These are phyloP conservation scores for Porcisia deanei DNA, from an alignment of 208 protist species.

Conservation along the genomic window DNA sequence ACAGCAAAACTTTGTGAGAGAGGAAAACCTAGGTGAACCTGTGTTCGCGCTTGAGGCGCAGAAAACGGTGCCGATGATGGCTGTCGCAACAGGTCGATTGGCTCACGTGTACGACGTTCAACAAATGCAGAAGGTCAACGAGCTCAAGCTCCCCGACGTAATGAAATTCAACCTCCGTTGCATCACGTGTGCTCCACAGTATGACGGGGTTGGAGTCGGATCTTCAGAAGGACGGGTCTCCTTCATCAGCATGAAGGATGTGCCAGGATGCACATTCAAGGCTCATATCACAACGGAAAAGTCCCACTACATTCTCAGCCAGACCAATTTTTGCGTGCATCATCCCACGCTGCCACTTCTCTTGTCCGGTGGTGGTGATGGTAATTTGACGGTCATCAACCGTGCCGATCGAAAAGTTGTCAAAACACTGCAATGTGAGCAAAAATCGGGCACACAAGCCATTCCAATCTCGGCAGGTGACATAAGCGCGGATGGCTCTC, in stretches of 20 bases:
- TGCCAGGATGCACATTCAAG: conserved; percentile 66
- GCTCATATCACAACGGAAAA: conserved; percentile 51
- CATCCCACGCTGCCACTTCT: conserved; percentile 46
- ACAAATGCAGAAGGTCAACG: conserved; percentile 53
- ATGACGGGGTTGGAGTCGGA: conserved; percentile 66
- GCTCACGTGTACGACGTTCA: conserved; percentile 71
- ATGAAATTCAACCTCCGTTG: conserved; percentile 75
- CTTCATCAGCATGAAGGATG: conserved; percentile 47
- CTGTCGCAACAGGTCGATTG: conserved; percentile 61
- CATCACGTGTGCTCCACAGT: conserved; percentile 62
- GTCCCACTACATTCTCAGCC: conserved; percentile 46
- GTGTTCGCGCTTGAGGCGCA: conserved; percentile 79
- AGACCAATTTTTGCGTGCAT: conserved; percentile 78
- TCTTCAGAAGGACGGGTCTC: conserved; percentile 77
- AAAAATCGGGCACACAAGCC: conserved; percentile 37
- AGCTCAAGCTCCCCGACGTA: conserved; percentile 47
- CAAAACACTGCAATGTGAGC: conserved; percentile 30
- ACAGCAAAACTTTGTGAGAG: conserved; percentile 57
- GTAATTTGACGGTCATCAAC: conserved; percentile 48
- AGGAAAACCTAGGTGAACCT: conserved; percentile 72
- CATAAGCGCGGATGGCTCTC: conserved; percentile 53
- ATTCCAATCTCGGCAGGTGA: conserved; percentile 80
- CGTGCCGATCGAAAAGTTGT: conserved; percentile 39
- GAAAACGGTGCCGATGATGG: conserved; percentile 56
- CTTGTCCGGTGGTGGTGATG: conserved; percentile 77